Conservation (phyloP, 768 basidiomycete species). For the Harrya chromipes region DNA sequence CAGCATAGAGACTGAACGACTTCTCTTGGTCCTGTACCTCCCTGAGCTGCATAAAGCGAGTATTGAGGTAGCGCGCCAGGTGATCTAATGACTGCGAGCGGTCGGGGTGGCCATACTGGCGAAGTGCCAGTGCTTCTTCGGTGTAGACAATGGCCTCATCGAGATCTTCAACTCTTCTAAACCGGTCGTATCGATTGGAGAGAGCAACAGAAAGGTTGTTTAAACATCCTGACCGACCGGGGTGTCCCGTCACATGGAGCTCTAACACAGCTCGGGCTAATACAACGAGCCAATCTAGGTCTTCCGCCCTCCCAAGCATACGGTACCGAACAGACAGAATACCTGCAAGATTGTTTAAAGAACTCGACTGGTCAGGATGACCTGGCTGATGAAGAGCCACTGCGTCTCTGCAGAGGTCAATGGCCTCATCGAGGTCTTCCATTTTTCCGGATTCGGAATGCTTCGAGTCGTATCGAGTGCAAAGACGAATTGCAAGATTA, state of each 20-base stretch:
- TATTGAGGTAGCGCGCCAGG: conserved; percentile 22
- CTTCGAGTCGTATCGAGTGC: background rate
- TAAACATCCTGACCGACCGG: background rate
- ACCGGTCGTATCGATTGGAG: background rate
- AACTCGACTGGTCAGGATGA: background rate
- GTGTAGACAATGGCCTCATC: background rate
- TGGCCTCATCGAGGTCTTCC: background rate
- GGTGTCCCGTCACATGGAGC: background rate
- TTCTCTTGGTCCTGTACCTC: background rate
- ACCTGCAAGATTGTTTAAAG: background rate
- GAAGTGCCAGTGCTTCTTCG: background rate
- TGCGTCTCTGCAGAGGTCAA: background rate
- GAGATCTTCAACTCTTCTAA: background rate
- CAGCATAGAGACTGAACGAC: background rate
- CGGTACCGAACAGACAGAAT: background rate
- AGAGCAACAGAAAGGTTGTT: background rate
- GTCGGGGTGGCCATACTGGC: background rate
- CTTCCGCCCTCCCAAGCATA: background rate
- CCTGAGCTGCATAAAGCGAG: too few relatives aligned
- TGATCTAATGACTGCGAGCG: background rate
- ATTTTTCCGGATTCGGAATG: background rate
- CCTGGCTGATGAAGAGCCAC: background rate
- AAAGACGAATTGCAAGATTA: background rate
- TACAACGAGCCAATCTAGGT: too few relatives aligned
- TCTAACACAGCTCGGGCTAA: background rate